Evolutionary conservation across 2,329 filamentous ascomycete species (phyloP), one percentile per base, ranked within the genome.

Genomic region (Paracamarosporium sp.): DNA sequence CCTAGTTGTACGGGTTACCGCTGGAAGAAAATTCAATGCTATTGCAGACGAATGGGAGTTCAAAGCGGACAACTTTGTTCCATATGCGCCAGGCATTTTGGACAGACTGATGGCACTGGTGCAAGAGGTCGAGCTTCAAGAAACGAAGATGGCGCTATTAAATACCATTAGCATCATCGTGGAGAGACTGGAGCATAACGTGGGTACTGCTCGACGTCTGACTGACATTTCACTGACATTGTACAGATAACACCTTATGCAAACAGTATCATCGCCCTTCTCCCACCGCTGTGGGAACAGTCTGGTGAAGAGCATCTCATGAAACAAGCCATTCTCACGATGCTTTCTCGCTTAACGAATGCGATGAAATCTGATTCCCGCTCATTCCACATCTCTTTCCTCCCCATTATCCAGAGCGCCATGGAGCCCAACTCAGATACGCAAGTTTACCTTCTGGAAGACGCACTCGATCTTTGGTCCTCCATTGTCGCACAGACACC

Each of bases 301-400:
- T 92, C 91, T 2, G 92, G 89, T 0, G 90, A 96, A 59, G 91
- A 95, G 69, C 92, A 93, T 77, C 86, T 98, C 75, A 90, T 97
- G 82, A 98, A 98, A 76, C 93, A 97, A 77, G 88, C 92, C 1
- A 93, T 98, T 51, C 85, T 98, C 56, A 91, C 90, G 2, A 90
- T 98, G 36, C 87, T 98, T 50, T 85, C 91, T 1, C 89, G 92
- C 2, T 82, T 99, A 13, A 91, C 96, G n/a, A 88, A 88, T 71
- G 90, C 93, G 1, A 91, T 98, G 86, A 92, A 90, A 57, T 83
- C 86, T 12, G 85, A 90, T 9, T 95, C 92, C 4, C 85, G 89
- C 60, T 85, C 88, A 17, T 97, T 96, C 66, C 92, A 97, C 62
- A 77, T 83, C 15, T 82, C 93, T 51, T 90, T 97, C 65, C 79